Base-by-base conservation (phyloP, 345 rosid species). In the Syzygium aqueum region DNA sequence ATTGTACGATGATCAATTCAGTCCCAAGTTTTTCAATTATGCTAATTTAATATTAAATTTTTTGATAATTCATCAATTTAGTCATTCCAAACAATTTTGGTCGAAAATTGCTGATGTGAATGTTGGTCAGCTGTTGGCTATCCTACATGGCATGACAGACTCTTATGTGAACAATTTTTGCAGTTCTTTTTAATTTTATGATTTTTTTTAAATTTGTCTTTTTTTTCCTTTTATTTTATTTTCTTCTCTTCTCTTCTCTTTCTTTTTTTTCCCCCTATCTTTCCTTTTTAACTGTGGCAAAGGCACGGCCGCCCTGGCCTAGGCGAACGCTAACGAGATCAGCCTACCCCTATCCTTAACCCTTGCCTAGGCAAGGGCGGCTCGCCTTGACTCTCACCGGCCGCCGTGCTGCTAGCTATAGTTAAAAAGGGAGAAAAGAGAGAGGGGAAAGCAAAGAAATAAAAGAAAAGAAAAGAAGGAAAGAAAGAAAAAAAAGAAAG, bases 321-420 rank as follows among this genome's bases (percentile, higher is more conserved):
- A n/a, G 30, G 67, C 28, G 8, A 61, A 61, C 8, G 67, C 17
- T 27, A 6, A 61, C 3, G 12, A 56, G 61, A 56, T 6, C 23
- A 40, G 6, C 43, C 43, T 40, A 40, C 43, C 43, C 43, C 6
- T 40, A 40, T 40, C 43, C 43, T 40, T 6, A 4, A 40, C 67
- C 67, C 67, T 61, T 17, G 6, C 6, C 4, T 6, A n/a, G 67
- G 67, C 15, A 8, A 61, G n/a, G 67, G 67, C 33, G 5, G 27
- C 59, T 56, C 8, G 59, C 59, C 59, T 56, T 0, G 27, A 11
- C 59, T 8, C 59, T 56, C 2, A 5, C 5, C 5, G 2, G 5
- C 8, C 11, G 12, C n/a, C 1, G 5, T 56, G 17, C 17, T n/a
- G 0, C 17, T 3, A 13, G 30, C 33, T 30, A 1, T 12, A n/a